Evolutionary conservation across 768 basidiomycete species (phyloP), one percentile per base, ranked within the genome.

Genomic region (Auriculariales sp.): DNA sequence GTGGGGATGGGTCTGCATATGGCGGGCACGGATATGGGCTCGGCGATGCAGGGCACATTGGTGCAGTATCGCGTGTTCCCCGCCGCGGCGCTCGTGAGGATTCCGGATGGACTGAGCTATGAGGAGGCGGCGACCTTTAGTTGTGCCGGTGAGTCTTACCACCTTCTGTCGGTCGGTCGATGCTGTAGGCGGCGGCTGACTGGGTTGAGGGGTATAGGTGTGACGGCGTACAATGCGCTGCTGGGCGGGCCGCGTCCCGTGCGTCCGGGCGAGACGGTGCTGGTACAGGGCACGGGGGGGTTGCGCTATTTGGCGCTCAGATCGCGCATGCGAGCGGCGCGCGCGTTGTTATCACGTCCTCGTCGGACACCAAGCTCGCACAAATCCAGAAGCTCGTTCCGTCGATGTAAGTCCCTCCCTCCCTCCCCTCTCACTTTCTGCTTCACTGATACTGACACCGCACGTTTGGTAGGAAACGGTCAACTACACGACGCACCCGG

Each of bases 111-210:
- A 58, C 66, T 83, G 19, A 72, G 71, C 2, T 79, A 74, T 54
- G 74, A 77, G 53, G 77, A 85, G 58, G 82, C 73, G 0, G 75
- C 81, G 1, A 79, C 79, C 22, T 64, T 84, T 4, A 75, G 79
- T 67, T 80, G 56, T 28, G 71, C 62, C 14, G 15, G 29, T 44
- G 19, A 19, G 39, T n/a, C n/a, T n/a, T n/a, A n/a, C n/a, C n/a
- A n/a, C n/a, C n/a, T n/a, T n/a, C n/a, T n/a, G n/a, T n/a, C n/a
- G n/a, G n/a, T n/a, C n/a, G n/a, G n/a, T 19, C 17, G 24, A 33
- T n/a, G 17, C 22, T 28, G 7, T 39, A 24, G 7, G 11, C 29
- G 34, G 33, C n/a, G n/a, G n/a, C n/a, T 15, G 42, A 4, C 47
- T 76, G 74, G n/a, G 6, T 11, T 25, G 19, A 22, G 12, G 27